phyloP scores from a whole-genome alignment of 176 grass and related monocot species.

The Zoysia pacifica region DNA sequence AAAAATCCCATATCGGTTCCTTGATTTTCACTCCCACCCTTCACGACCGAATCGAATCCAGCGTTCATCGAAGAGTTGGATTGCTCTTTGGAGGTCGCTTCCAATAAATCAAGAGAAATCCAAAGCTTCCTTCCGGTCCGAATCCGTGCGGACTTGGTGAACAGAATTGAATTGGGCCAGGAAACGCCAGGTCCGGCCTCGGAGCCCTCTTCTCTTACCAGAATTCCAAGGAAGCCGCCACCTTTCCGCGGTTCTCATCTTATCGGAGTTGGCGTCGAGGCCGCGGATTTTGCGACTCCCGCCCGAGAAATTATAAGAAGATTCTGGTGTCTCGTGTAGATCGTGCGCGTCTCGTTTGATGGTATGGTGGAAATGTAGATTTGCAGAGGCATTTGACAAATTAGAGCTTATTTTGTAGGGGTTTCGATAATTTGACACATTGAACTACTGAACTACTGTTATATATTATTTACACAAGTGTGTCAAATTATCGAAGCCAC shows the following conservation, averaged over 20 bases:
- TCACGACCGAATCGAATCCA: constrained; percentile 31
- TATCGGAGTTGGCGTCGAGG: constrained; percentile 3
- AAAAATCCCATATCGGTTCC: constrained; percentile 10
- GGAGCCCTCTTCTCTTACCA: not conserved
- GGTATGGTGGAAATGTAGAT: constrained; percentile 42
- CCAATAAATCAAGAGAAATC: constrained; percentile 31
- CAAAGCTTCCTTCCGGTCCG: constrained; percentile 22
- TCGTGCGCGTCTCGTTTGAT: constrained; percentile 27
- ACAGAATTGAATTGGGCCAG: constrained; percentile 39
- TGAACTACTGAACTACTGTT: too few relatives aligned
- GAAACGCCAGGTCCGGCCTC: constrained; percentile 22
- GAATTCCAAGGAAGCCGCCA: constrained; percentile 43
- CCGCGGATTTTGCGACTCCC: constrained; percentile 5
- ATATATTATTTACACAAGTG: too few relatives aligned
- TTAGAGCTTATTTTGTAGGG: too few relatives aligned
- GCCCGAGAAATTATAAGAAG: constrained; percentile 3
- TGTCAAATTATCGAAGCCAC: too few relatives aligned
- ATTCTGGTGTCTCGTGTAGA: constrained; percentile 22
- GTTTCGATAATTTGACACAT: too few relatives aligned
- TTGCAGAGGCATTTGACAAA: not conserved
- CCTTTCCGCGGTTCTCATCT: not conserved
- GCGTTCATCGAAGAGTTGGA: constrained; percentile 30
- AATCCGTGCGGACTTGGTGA: constrained; percentile 50
- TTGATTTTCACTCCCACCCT: not conserved
- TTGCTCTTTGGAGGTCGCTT: constrained; percentile 45